A percentile compares a stretch with the other conserved stretches of the same genome.
These are phyloP conservation scores for Trypanosoma rangeli DNA, from an alignment of 208 protist genomes.

Conservation along the genomic window DNA sequence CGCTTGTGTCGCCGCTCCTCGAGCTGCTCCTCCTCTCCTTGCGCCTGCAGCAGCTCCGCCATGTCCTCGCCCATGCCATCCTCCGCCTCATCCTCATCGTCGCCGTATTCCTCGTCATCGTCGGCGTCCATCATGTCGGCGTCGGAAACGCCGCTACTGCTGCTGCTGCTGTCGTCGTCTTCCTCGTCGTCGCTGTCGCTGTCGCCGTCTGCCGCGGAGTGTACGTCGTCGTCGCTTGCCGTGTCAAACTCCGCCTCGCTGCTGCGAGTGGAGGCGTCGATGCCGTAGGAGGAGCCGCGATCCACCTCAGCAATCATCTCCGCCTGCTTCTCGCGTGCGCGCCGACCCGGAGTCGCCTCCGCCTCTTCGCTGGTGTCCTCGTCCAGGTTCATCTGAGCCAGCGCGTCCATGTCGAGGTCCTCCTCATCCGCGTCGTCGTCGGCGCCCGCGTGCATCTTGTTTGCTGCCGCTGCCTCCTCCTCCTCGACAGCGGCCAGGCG, in stretches of 20 bases:
- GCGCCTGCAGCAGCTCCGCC: conserved; percentile 46
- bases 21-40: conserved; percentile 24
- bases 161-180: conserved; percentile 17
- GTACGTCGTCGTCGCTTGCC: conserved; percentile 40
- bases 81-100: conserved; percentile 29
- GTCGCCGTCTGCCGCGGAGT: conserved; percentile 22
- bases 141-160: neutral
- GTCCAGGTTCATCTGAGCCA: conserved; percentile 18
- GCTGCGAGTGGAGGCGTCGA: conserved; percentile 29
- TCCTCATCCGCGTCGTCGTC: conserved; percentile 12
- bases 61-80: conserved; percentile 66
- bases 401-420: conserved; percentile 18
- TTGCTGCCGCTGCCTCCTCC: conserved; percentile 10
- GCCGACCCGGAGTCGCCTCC: conserved; percentile 11
- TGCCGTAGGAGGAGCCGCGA: conserved; percentile 27
- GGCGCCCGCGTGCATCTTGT: neutral
- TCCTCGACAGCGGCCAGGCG: conserved; percentile 8
- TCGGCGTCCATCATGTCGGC: neutral
- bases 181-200: conserved; percentile 13
- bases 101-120: conserved; percentile 19
- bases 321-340: conserved; percentile 14
- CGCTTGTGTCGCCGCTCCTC: conserved; percentile 27
- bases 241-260: conserved; percentile 24
- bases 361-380: conserved; percentile 20
- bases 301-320: conserved; percentile 41